A percentile compares a stretch with the other conserved stretches of the same genome.
Evolutionary conservation across 805 yeast genomes (phyloP).

Genomic region (Candida vaughaniae): DNA sequence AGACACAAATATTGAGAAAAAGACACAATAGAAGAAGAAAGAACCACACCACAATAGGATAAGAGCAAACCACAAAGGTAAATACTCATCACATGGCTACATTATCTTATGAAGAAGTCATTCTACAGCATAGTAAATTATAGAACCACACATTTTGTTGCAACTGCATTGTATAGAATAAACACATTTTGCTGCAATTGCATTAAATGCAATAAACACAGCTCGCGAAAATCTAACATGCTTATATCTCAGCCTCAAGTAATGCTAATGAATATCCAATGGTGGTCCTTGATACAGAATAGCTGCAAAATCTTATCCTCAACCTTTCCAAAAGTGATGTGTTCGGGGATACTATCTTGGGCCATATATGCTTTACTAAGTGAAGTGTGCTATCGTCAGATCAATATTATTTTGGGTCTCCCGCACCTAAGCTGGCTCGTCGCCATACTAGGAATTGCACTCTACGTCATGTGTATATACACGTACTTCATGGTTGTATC

Average conservation of each 20-base stretch:
- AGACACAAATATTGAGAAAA: neutral
- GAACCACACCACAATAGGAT: neutral
- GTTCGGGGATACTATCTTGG: conserved; percentile 46
- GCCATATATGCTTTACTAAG: conserved; percentile 38
- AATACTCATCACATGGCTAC: too few relatives aligned
- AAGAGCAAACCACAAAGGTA: too few relatives aligned
- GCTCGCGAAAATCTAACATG: too few relatives aligned
- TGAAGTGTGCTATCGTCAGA: conserved; percentile 16
- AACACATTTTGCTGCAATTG: too few relatives aligned
- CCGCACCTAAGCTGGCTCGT: conserved; percentile 17
- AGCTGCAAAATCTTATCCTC: conserved; percentile 14
- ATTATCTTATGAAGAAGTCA: too few relatives aligned
- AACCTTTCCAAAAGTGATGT: conserved; percentile 51
- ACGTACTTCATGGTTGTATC: conserved; percentile 54
- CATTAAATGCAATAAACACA: too few relatives aligned
- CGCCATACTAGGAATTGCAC: conserved; percentile 20
- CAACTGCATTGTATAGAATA: too few relatives aligned
- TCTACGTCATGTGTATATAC: conserved; percentile 40
- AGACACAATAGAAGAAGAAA: too few relatives aligned
- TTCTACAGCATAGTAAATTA: too few relatives aligned
- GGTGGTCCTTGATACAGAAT: conserved; percentile 6
- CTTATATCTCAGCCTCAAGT: conserved; percentile 23
- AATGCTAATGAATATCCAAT: conserved; percentile 18
- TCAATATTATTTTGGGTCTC: conserved; percentile 13
- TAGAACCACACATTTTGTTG: too few relatives aligned